Conservation (phyloP, 75 land plant species). For the Ceratopteris richardii region DNA sequence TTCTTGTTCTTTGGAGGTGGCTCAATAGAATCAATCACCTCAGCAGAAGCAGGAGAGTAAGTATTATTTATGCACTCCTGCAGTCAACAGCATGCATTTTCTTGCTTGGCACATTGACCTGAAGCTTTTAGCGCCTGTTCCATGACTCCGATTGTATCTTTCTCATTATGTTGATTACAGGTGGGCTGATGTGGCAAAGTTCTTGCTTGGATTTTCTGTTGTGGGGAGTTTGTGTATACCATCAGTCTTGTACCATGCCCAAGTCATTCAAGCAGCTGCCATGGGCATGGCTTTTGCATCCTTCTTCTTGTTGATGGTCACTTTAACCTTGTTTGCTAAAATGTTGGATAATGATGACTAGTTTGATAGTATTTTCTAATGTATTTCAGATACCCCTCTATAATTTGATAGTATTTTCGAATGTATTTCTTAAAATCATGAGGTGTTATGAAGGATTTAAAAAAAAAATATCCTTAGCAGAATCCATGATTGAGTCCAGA, state of each 20-base stretch:
- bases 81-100: background rate
- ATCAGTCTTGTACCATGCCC: slow-evolving; percentile 75
- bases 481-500: too few relatives aligned
- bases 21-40: background rate
- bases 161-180: slow-evolving; percentile 25
- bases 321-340: slow-evolving; percentile 19
- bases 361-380: too few relatives aligned
- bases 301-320: slow-evolving; percentile 41
- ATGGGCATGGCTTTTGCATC: slow-evolving; percentile 72
- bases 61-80: background rate
- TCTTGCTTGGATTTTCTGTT: slow-evolving; percentile 77
- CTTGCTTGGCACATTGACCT: background rate
- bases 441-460: too few relatives aligned
- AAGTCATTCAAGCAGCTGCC: slow-evolving; percentile 74
- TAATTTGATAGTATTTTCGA: too few relatives aligned
- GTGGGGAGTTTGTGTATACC: slow-evolving; percentile 96
- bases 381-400: too few relatives aligned
- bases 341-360: slow-evolving; percentile 16
- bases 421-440: too few relatives aligned
- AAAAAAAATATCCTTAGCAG: too few relatives aligned
- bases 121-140: background rate
- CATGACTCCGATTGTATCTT: background rate
- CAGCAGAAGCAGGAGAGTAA: slow-evolving; percentile 3
- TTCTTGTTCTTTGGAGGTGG: slow-evolving; percentile 70
- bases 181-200: slow-evolving; percentile 85